Evolutionary conservation across 768 basidiomycete species (phyloP).

Genomic region (Leccinum rimulosum): DNA sequence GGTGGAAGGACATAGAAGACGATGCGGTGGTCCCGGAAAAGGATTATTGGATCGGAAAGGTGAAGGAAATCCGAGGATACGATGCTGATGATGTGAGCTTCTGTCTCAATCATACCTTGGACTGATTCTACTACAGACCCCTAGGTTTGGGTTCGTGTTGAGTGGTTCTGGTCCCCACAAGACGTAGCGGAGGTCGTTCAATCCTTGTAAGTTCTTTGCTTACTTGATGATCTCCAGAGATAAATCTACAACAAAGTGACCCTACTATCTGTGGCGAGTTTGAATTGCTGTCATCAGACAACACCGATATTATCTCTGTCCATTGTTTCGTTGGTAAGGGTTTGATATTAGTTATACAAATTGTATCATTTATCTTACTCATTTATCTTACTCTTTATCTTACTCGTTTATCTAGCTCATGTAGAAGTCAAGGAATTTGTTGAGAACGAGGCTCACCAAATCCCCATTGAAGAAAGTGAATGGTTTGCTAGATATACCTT

Average conservation of each 20-base stretch:
- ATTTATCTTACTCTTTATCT: background rate
- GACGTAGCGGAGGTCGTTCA: conserved; percentile 45
- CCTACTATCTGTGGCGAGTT: conserved; percentile 38
- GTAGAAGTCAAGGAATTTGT: conserved; percentile 35
- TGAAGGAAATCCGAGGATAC: conserved; percentile 42
- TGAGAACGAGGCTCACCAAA: conserved; percentile 40
- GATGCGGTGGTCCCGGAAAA: conserved; percentile 22
- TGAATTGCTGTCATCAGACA: conserved; percentile 51
- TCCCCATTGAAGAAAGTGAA: conserved; percentile 35
- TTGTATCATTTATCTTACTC: background rate
- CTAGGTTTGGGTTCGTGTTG: conserved; percentile 52
- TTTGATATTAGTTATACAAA: background rate
- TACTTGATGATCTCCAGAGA: background rate
- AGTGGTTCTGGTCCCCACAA: conserved; percentile 55
- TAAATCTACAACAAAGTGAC: conserved; percentile 34
- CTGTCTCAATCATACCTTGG: background rate
- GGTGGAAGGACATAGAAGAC: conserved; percentile 1
- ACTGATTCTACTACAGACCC: background rate
- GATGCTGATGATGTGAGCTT: conserved; percentile 30
- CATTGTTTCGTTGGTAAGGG: conserved; percentile 45
- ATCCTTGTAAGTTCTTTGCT: conserved; percentile 43
- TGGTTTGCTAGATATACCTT: conserved; percentile 53
- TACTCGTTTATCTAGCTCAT: conserved; percentile 28
- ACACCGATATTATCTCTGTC: conserved; percentile 45
- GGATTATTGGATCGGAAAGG: conserved; percentile 53